Percentiles rank a stretch among this genome's conserved stretches.
These are phyloP conservation scores for Arthrobotrys conoides DNA, from an alignment of 2,329 filamentous ascomycete species.

Conservation along the genomic window DNA sequence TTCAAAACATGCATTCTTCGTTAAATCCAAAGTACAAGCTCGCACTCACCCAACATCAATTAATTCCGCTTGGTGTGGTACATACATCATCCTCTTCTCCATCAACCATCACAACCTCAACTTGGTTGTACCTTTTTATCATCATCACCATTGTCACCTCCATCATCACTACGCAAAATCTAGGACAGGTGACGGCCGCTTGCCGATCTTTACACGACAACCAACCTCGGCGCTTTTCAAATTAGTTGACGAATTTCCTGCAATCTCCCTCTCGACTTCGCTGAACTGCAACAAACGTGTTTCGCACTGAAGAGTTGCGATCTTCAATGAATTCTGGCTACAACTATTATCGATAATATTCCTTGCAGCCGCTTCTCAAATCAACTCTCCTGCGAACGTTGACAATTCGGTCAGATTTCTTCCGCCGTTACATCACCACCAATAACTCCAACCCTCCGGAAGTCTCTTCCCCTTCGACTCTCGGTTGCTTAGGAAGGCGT, in stretches of 20 bases:
- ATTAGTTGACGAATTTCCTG: neutral
- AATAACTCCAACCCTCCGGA: neutral
- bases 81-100: neutral
- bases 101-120: conserved; percentile 3
- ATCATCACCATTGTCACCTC: neutral
- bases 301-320: neutral
- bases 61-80: neutral
- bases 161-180: neutral
- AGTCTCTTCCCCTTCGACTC: neutral
- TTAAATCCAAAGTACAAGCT: conserved; percentile 23
- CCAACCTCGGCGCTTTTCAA: neutral
- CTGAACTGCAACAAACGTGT: neutral
- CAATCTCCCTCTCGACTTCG: neutral
- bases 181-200: neutral
- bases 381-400: neutral
- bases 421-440: neutral
- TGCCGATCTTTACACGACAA: neutral
- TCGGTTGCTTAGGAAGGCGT: neutral
- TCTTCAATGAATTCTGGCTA: conserved; percentile 6
- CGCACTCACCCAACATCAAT: conserved; percentile 2
- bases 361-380: neutral
- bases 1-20: conserved; percentile 42
- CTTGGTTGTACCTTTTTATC: neutral
- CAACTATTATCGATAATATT: neutral
- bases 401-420: neutral